Evolutionary conservation across 495 filamentous ascomycete species (phyloP), one percentile per base, ranked within the genome.

Genomic region (Penicillium maclennaniae): DNA sequence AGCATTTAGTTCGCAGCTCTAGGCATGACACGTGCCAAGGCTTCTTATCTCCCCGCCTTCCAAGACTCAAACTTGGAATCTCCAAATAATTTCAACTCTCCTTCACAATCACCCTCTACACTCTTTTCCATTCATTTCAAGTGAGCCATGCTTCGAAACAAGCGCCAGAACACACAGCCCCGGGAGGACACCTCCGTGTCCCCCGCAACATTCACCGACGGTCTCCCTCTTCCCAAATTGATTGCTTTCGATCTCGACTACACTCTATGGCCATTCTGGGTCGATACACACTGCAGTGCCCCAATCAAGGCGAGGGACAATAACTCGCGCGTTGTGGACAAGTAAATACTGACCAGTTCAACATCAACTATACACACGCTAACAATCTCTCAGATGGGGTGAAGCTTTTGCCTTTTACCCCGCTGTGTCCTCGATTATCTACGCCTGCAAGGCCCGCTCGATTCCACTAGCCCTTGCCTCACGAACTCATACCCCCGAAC

Each of bases 241-340:
- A 80, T 98, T 55, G 86, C 87, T 51, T 95, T 98, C 72, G 93
- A 98, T 68, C 80, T 97, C 45, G 93, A 98, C 76, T 97, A 96
- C 76, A 98, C 93, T 0, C 78, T 98, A 1, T 97, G 93, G 93
- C 90, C 91, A 4, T 96, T 95, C 76, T 98, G 92, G 91, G 85
- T 91, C 3, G 93, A 97, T 74, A 96, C 91, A 14, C 91, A 96
- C 68, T 85, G 92, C 62, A 85, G 83, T 47, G 80, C 87, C 10
- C 92, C 93, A 1, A 74, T 98, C 45, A 89, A 89, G 56, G 62
- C 79, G 6, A 77, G 77, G 47, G 68, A 84, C 9, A 72, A 75
- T 51, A 83, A 84, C 61, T 78, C 80, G 7, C 76, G 76, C 52
- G 71, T 69, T 21, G 70, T 74, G 8, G 78, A 81, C 55, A 65